Evolutionary conservation across 2,329 filamentous ascomycete species (phyloP).

Genomic region (Sporothrix variecibatus): DNA sequence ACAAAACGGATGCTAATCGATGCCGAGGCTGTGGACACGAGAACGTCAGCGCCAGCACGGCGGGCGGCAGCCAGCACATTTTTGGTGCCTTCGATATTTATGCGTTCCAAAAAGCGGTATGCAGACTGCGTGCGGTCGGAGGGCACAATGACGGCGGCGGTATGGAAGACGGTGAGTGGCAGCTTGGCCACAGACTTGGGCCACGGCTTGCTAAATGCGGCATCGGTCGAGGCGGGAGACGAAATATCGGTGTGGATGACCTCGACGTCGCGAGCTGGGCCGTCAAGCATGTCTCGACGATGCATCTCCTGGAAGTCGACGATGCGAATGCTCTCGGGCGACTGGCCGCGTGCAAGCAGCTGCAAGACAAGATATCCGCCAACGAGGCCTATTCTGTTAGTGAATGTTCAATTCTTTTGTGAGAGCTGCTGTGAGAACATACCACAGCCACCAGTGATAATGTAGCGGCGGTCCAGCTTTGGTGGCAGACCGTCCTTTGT

Average conservation of each 20-base stretch:
- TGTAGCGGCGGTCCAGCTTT: slow-evolving; percentile 40
- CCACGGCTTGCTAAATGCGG: slow-evolving; percentile 49
- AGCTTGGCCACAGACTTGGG: slow-evolving; percentile 40
- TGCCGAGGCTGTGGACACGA: slow-evolving; percentile 51
- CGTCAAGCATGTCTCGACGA: slow-evolving; percentile 42
- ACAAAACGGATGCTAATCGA: slow-evolving; percentile 46
- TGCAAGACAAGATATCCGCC: slow-evolving; percentile 53
- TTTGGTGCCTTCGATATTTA: slow-evolving; percentile 51
- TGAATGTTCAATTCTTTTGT: neutral
- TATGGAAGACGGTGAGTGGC: slow-evolving; percentile 54
- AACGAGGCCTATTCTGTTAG: slow-evolving; percentile 36
- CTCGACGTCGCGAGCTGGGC: slow-evolving; percentile 39
- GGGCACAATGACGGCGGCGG: slow-evolving; percentile 49
- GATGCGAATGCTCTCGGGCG: slow-evolving; percentile 49
- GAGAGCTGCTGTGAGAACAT: neutral
- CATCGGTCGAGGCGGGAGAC: slow-evolving; percentile 40
- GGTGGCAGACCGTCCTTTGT: slow-evolving; percentile 39
- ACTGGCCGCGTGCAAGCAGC: slow-evolving; percentile 49
- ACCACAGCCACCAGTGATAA: slow-evolving; percentile 45
- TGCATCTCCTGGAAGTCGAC: slow-evolving; percentile 48
- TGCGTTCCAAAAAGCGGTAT: slow-evolving; percentile 43
- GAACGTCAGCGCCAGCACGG: slow-evolving; percentile 44
- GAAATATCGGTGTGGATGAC: slow-evolving; percentile 50
- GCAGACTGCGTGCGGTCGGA: slow-evolving; percentile 46
- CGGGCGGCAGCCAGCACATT: slow-evolving; percentile 48